Percentiles rank a stretch among this genome's conserved stretches.
Evolutionary conservation across 1,284 basidiomycete genomes (phyloP).

Genomic region (Apiotrichum veenhuisii): DNA sequence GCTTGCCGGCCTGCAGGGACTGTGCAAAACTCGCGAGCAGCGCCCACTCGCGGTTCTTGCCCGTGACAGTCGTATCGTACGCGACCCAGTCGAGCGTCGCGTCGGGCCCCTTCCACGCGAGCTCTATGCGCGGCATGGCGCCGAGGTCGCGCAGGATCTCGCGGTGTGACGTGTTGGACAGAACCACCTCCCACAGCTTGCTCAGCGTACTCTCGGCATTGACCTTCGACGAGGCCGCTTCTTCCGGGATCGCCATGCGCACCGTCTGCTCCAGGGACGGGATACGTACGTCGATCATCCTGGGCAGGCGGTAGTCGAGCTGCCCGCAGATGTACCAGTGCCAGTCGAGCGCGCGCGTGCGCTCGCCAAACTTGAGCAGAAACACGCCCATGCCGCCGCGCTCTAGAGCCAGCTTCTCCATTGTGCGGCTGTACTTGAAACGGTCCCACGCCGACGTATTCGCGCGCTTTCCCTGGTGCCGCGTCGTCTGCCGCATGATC

Average conservation of each 20-base stretch:
- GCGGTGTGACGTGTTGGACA: conserved; percentile 25
- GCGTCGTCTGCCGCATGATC: conserved; percentile 11
- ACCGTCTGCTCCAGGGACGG: conserved; percentile 36
- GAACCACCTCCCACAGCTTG: conserved; percentile 31
- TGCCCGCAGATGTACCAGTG: conserved; percentile 47
- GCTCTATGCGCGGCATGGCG: conserved; percentile 24
- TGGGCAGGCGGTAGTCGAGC: conserved; percentile 37
- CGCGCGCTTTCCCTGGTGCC: neutral
- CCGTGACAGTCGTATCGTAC: conserved; percentile 33
- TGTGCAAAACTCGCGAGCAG: conserved; percentile 39
- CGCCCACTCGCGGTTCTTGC: conserved; percentile 37
- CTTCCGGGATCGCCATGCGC: conserved; percentile 33
- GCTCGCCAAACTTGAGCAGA: conserved; percentile 39
- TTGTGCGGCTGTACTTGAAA: conserved; percentile 1
- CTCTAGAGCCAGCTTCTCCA: conserved; percentile 9
- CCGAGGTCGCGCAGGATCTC: conserved; percentile 26
- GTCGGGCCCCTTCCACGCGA: conserved; percentile 40
- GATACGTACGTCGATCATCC: conserved; percentile 34
- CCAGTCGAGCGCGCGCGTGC: conserved; percentile 46
- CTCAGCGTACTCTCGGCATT: conserved; percentile 26
- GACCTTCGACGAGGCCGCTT: conserved; percentile 24
- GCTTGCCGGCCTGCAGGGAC: conserved; percentile 8
- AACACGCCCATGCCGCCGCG: conserved; percentile 26
- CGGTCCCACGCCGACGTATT: conserved; percentile 5
- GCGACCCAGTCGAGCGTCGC: conserved; percentile 47